Percentiles rank a stretch among this genome's conserved stretches.
phyloP scores from a whole-genome alignment of 2,329 filamentous ascomycete genomes.

The Aspergillus uvarum region DNA sequence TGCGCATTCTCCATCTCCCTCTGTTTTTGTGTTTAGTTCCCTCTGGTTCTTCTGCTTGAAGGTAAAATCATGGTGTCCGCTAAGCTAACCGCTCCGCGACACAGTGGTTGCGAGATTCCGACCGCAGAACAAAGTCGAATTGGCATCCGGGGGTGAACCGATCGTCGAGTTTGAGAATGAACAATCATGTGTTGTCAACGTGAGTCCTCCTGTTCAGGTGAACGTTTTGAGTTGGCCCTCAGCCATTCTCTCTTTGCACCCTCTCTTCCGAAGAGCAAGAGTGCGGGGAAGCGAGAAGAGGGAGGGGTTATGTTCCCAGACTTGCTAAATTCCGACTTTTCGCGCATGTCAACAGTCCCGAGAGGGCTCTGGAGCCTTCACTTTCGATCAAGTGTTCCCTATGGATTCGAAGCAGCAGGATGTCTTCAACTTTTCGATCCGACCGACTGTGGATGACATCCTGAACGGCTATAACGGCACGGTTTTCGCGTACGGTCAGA shows the following conservation, averaged over 20 bases:
- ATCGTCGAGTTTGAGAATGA: constrained; percentile 86
- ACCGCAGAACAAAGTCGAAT: constrained; percentile 93
- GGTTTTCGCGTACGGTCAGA: constrained; percentile 98
- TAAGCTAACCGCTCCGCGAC: constrained; percentile 7
- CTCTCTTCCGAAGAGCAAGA: neutral
- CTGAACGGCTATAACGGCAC: constrained; percentile 99
- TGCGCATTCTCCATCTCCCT: constrained; percentile 32
- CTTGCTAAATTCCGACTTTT: neutral
- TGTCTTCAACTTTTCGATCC: constrained; percentile 98
- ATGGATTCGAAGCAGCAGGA: constrained; percentile 88
- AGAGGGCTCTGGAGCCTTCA: constrained; percentile 83
- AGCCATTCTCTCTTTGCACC: too few relatives aligned
- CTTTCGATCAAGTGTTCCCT: constrained; percentile 96
- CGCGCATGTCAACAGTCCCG: constrained; percentile 60
- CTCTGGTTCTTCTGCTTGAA: neutral
- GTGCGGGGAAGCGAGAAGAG: neutral
- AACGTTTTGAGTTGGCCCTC: too few relatives aligned
- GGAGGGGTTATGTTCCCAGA: neutral
- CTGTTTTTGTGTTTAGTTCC: neutral
- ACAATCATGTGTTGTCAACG: constrained; percentile 83
- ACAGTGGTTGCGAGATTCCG: constrained; percentile 95
- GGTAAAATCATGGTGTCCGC: neutral
- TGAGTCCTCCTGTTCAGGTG: constrained; percentile 46
- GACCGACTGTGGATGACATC: constrained; percentile 93
- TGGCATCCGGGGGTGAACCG: constrained; percentile 83